phyloP scores from a whole-genome alignment of 495 filamentous ascomycete species.

The Terfezia boudieri region DNA sequence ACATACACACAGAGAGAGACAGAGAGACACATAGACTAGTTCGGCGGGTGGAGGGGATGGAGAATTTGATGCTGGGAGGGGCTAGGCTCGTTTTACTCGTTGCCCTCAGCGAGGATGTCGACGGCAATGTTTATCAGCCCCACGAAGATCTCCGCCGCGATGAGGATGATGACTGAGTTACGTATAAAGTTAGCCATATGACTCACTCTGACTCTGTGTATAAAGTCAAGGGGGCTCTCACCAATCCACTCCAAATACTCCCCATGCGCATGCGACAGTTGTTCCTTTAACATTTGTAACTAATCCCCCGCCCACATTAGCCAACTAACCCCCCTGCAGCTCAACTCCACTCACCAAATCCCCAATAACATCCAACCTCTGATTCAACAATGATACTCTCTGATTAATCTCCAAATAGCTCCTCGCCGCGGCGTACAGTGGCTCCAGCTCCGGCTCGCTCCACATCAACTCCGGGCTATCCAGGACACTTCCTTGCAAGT shows the following conservation, averaged over 20 bases:
- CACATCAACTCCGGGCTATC: constrained; percentile 96
- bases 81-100: too few relatives aligned
- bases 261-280: constrained; percentile 86
- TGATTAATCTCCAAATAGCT: constrained; percentile 97
- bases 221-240: constrained; percentile 22
- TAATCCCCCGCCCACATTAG: background rate
- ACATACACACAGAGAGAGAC: too few relatives aligned
- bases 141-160: constrained; percentile 87
- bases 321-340: background rate
- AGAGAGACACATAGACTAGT: too few relatives aligned
- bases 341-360: constrained; percentile 33
- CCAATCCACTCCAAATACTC: constrained; percentile 93
- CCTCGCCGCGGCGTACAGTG: constrained; percentile 80
- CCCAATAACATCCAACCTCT: constrained; percentile 77
- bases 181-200: background rate
- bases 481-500: constrained; percentile 89
- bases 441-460: constrained; percentile 86
- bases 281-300: constrained; percentile 83
- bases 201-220: too few relatives aligned
- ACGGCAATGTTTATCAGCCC: constrained; percentile 90
- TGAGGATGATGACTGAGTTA: constrained; percentile 62
- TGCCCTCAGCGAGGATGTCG: constrained; percentile 60
- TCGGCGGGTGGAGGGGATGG: too few relatives aligned
- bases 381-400: constrained; percentile 69
- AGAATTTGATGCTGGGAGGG: too few relatives aligned